These are phyloP conservation scores for Phytophthora aleatoria DNA, from an alignment of 352 stramenopile species.

Conservation along the genomic window DNA sequence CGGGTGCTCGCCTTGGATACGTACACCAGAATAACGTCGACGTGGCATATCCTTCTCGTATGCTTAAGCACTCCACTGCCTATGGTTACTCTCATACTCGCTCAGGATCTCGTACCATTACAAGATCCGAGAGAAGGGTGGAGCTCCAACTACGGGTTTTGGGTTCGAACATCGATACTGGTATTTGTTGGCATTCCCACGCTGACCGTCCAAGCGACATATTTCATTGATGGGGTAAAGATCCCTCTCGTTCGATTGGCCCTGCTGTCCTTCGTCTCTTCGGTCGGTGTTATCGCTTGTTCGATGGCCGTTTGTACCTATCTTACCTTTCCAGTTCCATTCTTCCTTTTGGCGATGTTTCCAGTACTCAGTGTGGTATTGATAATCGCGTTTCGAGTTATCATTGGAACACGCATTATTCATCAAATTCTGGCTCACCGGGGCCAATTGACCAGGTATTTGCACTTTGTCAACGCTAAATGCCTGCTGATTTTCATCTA, in stretches of 20 bases:
- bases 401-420: conserved; percentile 3
- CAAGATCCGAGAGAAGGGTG: conserved; percentile 25
- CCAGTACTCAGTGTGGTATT: conserved; percentile 4
- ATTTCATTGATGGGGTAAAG: conserved; percentile 15
- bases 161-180: conserved; percentile 13
- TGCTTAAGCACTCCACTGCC: conserved; percentile 21
- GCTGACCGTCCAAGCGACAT: conserved; percentile 17
- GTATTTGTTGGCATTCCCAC: not conserved
- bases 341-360: conserved; percentile 10
- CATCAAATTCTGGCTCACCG: conserved; percentile 12
- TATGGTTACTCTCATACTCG: conserved; percentile 13
- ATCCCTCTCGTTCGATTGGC: not conserved
- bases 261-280: conserved; percentile 1
- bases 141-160: conserved; percentile 25
- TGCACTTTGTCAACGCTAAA: conserved; percentile 12
- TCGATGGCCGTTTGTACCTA: not conserved
- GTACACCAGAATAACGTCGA: not conserved
- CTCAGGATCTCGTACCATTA: conserved; percentile 22
- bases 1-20: not conserved
- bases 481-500: conserved; percentile 8
- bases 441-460: conserved; percentile 1
- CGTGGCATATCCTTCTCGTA: not conserved
- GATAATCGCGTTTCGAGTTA: conserved; percentile 12
- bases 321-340: conserved; percentile 16
- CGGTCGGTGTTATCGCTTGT: not conserved